phyloP scores from a whole-genome alignment of 23 red algal genomes.

The Chondrus crispus region DNA sequence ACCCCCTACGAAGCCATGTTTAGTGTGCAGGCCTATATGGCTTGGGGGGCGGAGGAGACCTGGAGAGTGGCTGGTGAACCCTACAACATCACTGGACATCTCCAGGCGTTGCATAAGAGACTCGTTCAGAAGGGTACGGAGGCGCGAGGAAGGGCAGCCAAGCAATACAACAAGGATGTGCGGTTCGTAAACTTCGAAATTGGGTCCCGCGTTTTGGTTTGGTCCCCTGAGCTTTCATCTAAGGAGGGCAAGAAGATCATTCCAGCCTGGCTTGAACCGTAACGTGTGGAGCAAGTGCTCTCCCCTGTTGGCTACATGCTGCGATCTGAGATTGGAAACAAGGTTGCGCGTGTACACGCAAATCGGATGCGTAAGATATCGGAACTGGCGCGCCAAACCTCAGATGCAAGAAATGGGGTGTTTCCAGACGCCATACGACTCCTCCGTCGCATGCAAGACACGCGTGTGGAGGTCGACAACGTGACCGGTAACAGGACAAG shows the following conservation, averaged over 20 bases:
- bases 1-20: slow-evolving; percentile 16
- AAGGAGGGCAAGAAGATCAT: neutral
- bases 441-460: too few species aligned
- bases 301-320: neutral
- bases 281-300: too few species aligned
- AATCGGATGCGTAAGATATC: neutral
- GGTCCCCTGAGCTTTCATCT: neutral
- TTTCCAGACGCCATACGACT: neutral
- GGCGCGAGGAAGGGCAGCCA: neutral
- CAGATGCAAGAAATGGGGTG: neutral
- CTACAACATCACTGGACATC: neutral
- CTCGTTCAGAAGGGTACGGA: neutral
- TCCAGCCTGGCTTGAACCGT: too few species aligned
- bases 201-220: neutral
- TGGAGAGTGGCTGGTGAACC: neutral
- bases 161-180: neutral
- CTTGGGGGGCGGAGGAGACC: neutral
- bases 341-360: neutral
- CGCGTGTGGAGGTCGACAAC: too few species aligned
- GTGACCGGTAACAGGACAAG: too few species aligned
- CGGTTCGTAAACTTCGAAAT: neutral
- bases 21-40: neutral
- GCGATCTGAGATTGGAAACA: neutral
- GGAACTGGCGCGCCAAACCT: neutral
- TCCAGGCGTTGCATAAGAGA: neutral